Evolutionary conservation across 1,139 yeast genomes (phyloP).

Genomic region (Lodderomyces margitis): DNA sequence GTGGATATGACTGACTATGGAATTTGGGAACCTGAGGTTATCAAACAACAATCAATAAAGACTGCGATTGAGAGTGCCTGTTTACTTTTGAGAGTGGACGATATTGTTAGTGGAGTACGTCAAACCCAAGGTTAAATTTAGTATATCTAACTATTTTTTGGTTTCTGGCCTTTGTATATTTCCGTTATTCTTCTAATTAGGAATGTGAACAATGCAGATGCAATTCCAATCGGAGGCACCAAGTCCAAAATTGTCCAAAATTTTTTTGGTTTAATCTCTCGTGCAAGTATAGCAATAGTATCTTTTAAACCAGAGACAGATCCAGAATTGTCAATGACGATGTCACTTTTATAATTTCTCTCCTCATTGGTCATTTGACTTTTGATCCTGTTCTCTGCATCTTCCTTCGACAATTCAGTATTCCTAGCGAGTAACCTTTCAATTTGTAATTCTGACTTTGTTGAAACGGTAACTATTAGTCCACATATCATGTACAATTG

Average conservation of each 20-base stretch:
- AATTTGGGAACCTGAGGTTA: conserved; percentile 98
- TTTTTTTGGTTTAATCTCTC: conserved; percentile 47
- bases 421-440: conserved; percentile 65
- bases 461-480: conserved; percentile 62
- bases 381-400: conserved; percentile 67
- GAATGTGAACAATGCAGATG: conserved; percentile 31
- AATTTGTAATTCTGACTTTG: conserved; percentile 55
- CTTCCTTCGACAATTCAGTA: conserved; percentile 60
- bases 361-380: conserved; percentile 72
- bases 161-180: conserved; percentile 20
- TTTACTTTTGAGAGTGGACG: conserved; percentile 90
- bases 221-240: conserved; percentile 50
- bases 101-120: conserved; percentile 94
- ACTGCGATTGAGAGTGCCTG: conserved; percentile 98
- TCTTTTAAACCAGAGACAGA: conserved; percentile 47
- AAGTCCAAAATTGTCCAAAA: conserved; percentile 60
- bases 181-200: conserved; percentile 21
- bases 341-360: conserved; percentile 61
- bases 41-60: conserved; percentile 93
- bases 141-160: conserved; percentile 11
- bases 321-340: conserved; percentile 64
- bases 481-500: conserved; percentile 74
- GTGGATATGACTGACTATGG: conserved; percentile 96
- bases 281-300: conserved; percentile 47
- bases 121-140: conserved; percentile 17